Conservation (phyloP, 352 stramenopile species). For the Phytophthora meadii region DNA sequence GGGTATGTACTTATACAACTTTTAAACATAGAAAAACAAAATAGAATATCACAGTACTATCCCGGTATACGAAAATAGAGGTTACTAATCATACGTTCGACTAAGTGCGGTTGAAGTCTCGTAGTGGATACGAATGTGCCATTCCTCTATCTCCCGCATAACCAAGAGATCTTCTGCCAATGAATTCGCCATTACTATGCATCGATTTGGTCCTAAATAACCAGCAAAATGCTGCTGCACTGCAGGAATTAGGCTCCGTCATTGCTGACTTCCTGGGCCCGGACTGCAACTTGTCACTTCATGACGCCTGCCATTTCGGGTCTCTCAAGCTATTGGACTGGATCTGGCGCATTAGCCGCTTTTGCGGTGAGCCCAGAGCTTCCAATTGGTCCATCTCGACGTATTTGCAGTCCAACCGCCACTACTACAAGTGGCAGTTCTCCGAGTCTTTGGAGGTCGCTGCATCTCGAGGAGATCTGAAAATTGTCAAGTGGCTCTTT, state of each 20-base stretch:
- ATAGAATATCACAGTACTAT: no score
- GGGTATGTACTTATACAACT: neutral
- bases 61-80: neutral
- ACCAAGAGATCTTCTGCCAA: neutral
- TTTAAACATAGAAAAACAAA: no score
- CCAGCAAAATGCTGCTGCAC: neutral
- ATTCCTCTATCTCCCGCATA: slow-evolving; percentile 11
- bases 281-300: slow-evolving; percentile 12
- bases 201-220: slow-evolving; percentile 10
- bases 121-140: slow-evolving; percentile 2
- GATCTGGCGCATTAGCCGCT: slow-evolving; percentile 15
- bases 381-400: slow-evolving; percentile 7
- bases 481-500: slow-evolving; percentile 20
- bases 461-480: slow-evolving; percentile 1
- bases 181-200: slow-evolving; percentile 4
- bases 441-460: slow-evolving; percentile 17
- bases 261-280: slow-evolving; percentile 23
- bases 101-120: slow-evolving; percentile 22
- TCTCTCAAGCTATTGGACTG: slow-evolving; percentile 21
- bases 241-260: slow-evolving; percentile 9
- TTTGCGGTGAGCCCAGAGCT: neutral
- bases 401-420: slow-evolving; percentile 1
- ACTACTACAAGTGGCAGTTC: slow-evolving; percentile 31
- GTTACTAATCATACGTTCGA: neutral
- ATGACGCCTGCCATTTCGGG: slow-evolving; percentile 11